A percentile compares a stretch with the other conserved stretches of the same genome.
Conservation (phyloP, 805 yeast species). For the Debaryomyces maramus region DNA sequence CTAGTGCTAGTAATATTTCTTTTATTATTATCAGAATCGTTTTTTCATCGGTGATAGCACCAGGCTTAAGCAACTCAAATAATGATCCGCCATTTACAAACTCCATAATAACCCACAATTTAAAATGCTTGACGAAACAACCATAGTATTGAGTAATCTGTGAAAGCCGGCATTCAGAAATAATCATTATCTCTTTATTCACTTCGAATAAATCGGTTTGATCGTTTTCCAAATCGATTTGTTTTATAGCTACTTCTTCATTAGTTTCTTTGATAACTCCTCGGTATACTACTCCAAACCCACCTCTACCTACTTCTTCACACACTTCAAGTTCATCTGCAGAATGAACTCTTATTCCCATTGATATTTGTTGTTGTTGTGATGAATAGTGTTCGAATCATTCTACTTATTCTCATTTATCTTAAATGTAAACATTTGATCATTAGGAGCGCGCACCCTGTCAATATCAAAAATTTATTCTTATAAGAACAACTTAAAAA, state of each 20-base stretch:
- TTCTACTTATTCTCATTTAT: too few relatives aligned
- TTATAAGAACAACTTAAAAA: not conserved
- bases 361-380: not conserved
- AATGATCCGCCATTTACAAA: slow-evolving; percentile 77
- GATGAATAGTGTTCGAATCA: too few relatives aligned
- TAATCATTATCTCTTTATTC: slow-evolving; percentile 67
- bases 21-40: slow-evolving; percentile 52
- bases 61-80: slow-evolving; percentile 58
- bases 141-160: slow-evolving; percentile 71
- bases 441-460: not conserved
- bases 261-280: slow-evolving; percentile 50
- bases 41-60: slow-evolving; percentile 56
- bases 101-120: slow-evolving; percentile 82
- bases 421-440: not conserved
- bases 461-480: not conserved
- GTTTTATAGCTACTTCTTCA: slow-evolving; percentile 57
- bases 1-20: slow-evolving; percentile 59
- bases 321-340: slow-evolving; percentile 43
- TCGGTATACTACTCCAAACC: slow-evolving; percentile 73
- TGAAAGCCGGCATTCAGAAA: slow-evolving; percentile 62
- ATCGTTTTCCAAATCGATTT: slow-evolving; percentile 72
- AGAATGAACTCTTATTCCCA: slow-evolving; percentile 20
- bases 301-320: slow-evolving; percentile 71
- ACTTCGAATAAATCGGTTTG: slow-evolving; percentile 64
- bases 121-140: slow-evolving; percentile 66